Evolutionary conservation across 768 basidiomycete genomes (phyloP).

Genomic region (Imleria badia): DNA sequence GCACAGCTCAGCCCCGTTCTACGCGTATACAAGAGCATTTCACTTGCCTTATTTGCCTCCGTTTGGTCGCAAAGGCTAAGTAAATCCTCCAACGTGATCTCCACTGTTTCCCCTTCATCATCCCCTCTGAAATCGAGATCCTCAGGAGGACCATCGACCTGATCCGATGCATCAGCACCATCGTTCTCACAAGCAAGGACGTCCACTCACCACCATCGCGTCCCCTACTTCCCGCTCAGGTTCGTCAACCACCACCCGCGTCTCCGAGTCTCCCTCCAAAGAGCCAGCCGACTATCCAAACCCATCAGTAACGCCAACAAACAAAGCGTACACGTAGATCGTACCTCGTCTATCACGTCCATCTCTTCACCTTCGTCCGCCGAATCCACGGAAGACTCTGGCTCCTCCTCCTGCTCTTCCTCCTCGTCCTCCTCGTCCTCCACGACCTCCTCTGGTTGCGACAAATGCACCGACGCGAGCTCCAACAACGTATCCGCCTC

Average conservation of each 20-base stretch:
- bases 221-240: neutral
- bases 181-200: neutral
- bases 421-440: neutral
- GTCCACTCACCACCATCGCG: slow-evolving; percentile 8
- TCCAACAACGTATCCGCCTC: slow-evolving; percentile 22
- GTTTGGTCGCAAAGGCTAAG: neutral
- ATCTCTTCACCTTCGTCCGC: neutral
- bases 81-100: neutral
- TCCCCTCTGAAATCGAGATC: neutral
- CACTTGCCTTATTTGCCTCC: neutral
- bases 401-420: neutral
- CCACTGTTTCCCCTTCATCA: neutral
- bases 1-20: neutral
- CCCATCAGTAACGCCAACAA: neutral
- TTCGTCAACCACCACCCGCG: neutral
- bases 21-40: neutral
- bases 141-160: neutral
- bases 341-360: slow-evolving; percentile 13
- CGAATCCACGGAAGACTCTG: neutral
- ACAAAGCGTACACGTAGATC: neutral
- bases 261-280: neutral
- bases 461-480: slow-evolving; percentile 28
- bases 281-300: neutral
- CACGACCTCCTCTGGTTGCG: neutral
- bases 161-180: neutral